Conservation (phyloP, 163 green algal genomes). For the Smithsoniella earleae region DNA sequence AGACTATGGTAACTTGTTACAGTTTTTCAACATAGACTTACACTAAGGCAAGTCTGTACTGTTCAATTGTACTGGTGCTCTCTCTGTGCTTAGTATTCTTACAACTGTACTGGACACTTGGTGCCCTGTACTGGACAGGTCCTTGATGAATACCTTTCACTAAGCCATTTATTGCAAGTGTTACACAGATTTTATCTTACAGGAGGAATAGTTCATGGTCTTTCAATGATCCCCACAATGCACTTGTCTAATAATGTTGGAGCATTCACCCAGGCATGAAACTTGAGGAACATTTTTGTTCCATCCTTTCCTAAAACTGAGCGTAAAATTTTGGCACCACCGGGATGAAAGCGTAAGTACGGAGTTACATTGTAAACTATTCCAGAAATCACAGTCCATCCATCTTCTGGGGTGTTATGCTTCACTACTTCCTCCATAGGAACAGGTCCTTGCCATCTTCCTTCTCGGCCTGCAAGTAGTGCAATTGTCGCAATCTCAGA, state of each 20-base stretch:
- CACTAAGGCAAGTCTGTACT: too few relatives aligned
- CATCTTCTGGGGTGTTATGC: constrained; percentile 64
- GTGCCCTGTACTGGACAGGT: too few relatives aligned
- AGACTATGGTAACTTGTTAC: too few relatives aligned
- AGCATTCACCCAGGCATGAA: constrained; percentile 80
- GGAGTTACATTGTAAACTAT: constrained; percentile 88
- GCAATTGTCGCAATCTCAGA: too few relatives aligned
- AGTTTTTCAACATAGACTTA: too few relatives aligned
- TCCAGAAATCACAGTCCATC: constrained; percentile 56
- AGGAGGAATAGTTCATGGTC: too few relatives aligned
- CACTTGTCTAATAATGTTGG: constrained; percentile 74
- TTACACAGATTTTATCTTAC: too few relatives aligned
- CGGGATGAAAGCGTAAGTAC: constrained; percentile 86
- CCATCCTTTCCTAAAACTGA: constrained; percentile 71
- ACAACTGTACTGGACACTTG: too few relatives aligned
- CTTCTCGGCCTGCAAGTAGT: not conserved
- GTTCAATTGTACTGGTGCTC: too few relatives aligned
- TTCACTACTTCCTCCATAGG: constrained; percentile 63
- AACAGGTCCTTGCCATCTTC: constrained; percentile 52
- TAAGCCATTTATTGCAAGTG: too few relatives aligned
- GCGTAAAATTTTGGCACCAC: constrained; percentile 66
- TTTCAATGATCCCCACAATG: constrained; percentile 53
- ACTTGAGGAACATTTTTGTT: constrained; percentile 80
- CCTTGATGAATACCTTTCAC: too few relatives aligned
- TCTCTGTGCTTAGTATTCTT: too few relatives aligned